Base-by-base conservation (phyloP, 2,329 filamentous ascomycete genomes). In the Drechslerella stenobrocha region DNA sequence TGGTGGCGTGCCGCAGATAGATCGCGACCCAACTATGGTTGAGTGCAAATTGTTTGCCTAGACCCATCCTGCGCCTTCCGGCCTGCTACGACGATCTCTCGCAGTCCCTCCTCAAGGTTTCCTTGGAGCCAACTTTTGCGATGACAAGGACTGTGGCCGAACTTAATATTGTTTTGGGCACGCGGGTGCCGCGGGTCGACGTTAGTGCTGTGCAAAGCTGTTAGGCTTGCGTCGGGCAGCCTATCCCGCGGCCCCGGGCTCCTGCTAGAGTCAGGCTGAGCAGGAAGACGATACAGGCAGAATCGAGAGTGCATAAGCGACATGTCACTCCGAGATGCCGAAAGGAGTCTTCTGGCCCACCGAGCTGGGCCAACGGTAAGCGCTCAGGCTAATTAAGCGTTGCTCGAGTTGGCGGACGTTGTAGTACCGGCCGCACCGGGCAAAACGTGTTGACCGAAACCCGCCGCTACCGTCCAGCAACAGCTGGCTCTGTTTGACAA, bases 301-400 rank as follows among this genome's bases (percentile, higher is more conserved):
- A 60, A 56, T 55, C 34, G n/a, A 48, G 55, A 40, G 44, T 67
- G 63, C 63, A 67, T 67, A 67, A 67, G 63, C 63, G 63, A 67
- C 59, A 52, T 53, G 63, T 67, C 63, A 67, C 40, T 32, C 63
- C 50, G 47, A 60, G 40, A 47, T 67, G 63, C 63, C 44, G 60
- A 60, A 60, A 60, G 32, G 45, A 34, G 55, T 28, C 30, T 53
- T 23, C 11, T 26, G 45, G 52, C 5, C 15, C 18, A 46, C 50
- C 53, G 55, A n/a, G n/a, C n/a, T n/a, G n/a, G n/a, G 8, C 24
- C 26, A 48, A 56, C 59, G 55, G n/a, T 50, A 60, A 67, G 63
- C 50, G 63, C 63, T 56, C 53, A 47, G 53, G 56, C 52, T 51
- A 56, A 60, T 60, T 40, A n/a, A n/a, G 47, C 56, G 63, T 67